A percentile compares a stretch with the other conserved stretches of the same genome.
Conservation (phyloP, 1,284 basidiomycete genomes). For the Fistulinella cinereoalba region DNA sequence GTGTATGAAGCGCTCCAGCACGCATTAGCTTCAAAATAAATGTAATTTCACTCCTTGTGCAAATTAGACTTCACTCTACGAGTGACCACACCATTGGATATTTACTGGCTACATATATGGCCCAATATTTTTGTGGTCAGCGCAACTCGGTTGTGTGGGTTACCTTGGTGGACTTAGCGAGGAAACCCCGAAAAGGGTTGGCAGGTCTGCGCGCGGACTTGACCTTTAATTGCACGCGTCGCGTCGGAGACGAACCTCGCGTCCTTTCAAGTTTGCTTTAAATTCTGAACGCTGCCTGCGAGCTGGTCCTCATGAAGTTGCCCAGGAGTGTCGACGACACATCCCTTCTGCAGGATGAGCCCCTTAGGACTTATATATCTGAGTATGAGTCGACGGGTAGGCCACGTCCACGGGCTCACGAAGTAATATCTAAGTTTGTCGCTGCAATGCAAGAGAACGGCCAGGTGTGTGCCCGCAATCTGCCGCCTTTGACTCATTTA, state of each 20-base stretch:
- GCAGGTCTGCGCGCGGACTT: neutral
- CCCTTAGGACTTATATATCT: conserved; percentile 9
- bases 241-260: too few species aligned
- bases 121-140: too few species aligned
- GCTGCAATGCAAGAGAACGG: conserved; percentile 12
- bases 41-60: conserved; percentile 11
- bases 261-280: too few species aligned
- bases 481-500: neutral
- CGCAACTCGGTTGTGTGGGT: too few species aligned
- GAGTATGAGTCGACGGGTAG: neutral
- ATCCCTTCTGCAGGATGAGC: conserved; percentile 24
- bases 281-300: neutral
- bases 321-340: conserved; percentile 17
- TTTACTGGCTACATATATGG: too few species aligned
- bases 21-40: conserved; percentile 66
- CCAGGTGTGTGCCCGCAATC: conserved; percentile 14
- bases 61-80: conserved; percentile 13
- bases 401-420: conserved; percentile 1
- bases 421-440: conserved; percentile 7
- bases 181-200: neutral
- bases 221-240: neutral
- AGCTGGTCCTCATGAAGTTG: conserved; percentile 16
- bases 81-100: neutral
- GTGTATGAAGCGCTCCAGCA: conserved; percentile 95
- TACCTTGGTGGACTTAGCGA: too few species aligned